Conservation (phyloP, 352 stramenopile genomes). For the Pythium chondricola region DNA sequence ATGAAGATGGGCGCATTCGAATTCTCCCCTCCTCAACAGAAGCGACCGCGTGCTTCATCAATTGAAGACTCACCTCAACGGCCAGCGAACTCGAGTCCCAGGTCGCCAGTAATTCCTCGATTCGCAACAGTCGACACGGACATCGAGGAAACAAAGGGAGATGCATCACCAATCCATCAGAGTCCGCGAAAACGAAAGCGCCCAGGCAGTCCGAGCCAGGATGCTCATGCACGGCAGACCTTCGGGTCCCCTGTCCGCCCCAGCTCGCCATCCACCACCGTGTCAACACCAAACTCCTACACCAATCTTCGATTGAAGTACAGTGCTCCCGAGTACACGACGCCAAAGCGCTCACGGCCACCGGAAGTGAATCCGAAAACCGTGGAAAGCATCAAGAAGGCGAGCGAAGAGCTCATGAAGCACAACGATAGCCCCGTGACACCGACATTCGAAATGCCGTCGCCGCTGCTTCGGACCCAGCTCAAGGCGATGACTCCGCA, state of each 20-base stretch:
- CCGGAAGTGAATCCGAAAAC: conserved; percentile 23
- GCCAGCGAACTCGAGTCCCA: conserved; percentile 23
- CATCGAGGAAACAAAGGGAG: conserved; percentile 13
- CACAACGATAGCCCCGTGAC: conserved; percentile 52
- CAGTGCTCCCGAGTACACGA: conserved; percentile 47
- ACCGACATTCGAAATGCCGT: conserved; percentile 63
- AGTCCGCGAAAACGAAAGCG: conserved; percentile 47
- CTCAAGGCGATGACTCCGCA: conserved; percentile 81
- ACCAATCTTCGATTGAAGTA: conserved; percentile 64
- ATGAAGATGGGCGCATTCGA: conserved; percentile 81
- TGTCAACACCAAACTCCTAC: conserved; percentile 23
- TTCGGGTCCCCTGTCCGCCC: conserved; percentile 4
- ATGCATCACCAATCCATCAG: conserved; percentile 17
- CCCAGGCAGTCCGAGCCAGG: conserved; percentile 11
- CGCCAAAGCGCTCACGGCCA: conserved; percentile 26
- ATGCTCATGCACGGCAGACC: not conserved
- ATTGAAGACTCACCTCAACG: conserved; percentile 3
- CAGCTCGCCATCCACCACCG: conserved; percentile 7
- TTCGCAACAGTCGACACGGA: conserved; percentile 44
- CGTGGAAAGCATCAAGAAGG: conserved; percentile 26
- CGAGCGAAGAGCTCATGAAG: conserved; percentile 26
- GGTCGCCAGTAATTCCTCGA: conserved; percentile 39
- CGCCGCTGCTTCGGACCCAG: conserved; percentile 68
- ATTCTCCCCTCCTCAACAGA: conserved; percentile 45
- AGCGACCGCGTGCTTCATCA: conserved; percentile 21